Evolutionary conservation across 768 basidiomycete genomes (phyloP).

Genomic region (Kwoniella botswanensis): DNA sequence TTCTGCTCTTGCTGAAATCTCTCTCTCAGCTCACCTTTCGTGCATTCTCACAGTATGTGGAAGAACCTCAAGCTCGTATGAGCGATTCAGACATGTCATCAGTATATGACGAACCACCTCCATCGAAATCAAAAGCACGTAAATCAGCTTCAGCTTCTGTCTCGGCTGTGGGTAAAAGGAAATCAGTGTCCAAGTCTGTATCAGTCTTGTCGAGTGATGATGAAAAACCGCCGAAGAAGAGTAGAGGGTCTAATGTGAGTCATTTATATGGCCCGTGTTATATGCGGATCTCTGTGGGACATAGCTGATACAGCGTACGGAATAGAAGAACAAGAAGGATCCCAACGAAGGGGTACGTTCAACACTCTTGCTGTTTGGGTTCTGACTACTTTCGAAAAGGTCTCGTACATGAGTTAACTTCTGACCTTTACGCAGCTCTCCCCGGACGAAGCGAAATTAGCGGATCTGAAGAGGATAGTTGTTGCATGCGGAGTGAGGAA

Average conservation of each 20-base stretch:
- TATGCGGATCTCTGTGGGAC: background rate
- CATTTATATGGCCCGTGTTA: background rate
- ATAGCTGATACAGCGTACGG: background rate
- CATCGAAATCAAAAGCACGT: background rate
- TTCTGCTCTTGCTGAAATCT: background rate
- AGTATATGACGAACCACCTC: constrained; percentile 28
- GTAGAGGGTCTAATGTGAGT: background rate
- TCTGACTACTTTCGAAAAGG: background rate
- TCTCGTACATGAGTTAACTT: background rate
- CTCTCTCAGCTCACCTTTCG: background rate
- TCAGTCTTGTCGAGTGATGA: constrained; percentile 11
- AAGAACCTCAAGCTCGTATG: background rate
- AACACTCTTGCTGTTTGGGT: background rate
- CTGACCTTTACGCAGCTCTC: constrained; percentile 27
- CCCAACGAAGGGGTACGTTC: constrained; percentile 39
- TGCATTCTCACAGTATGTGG: background rate
- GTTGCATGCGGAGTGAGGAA: constrained; percentile 53
- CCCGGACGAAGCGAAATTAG: constrained; percentile 44
- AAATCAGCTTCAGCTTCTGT: background rate
- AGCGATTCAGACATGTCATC: constrained; percentile 47
- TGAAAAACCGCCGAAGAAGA: constrained; percentile 11
- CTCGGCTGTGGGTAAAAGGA: background rate
- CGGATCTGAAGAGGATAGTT: constrained; percentile 51
- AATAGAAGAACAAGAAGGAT: constrained; percentile 32
- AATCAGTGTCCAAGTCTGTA: constrained; percentile 2